Evolutionary conservation across 2,329 filamentous ascomycete genomes (phyloP).

Genomic region (Cordyceps javanica): DNA sequence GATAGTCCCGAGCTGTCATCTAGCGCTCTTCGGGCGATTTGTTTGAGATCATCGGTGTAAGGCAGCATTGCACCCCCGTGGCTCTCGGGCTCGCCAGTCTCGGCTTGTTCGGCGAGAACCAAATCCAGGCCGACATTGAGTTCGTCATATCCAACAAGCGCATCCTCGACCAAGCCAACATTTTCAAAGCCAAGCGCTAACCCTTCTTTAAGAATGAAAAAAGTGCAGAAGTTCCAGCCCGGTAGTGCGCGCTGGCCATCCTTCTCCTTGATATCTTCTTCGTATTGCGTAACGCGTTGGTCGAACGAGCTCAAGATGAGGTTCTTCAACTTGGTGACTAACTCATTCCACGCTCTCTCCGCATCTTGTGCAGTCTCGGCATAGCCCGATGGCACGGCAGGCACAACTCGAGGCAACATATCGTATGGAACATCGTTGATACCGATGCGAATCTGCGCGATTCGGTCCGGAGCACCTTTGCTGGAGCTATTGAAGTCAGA

Average conservation of each 20-base stretch:
- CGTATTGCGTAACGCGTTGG: conserved; percentile 83
- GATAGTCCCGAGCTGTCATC: conserved; percentile 27
- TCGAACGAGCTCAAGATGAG: conserved; percentile 88
- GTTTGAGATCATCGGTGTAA: conserved; percentile 68
- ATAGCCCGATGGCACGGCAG: conserved; percentile 57
- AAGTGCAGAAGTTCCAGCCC: conserved; percentile 99
- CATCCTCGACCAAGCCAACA: conserved; percentile 92
- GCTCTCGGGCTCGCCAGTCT: conserved; percentile 51
- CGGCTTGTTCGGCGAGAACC: conserved; percentile 67
- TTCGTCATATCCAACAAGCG: conserved; percentile 90
- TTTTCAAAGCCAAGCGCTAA: conserved; percentile 91
- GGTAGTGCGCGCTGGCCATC: conserved; percentile 80
- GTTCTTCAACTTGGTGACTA: conserved; percentile 80
- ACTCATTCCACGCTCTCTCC: conserved; percentile 74
- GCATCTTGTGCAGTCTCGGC: conserved; percentile 70
- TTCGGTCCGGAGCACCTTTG: conserved; percentile 67
- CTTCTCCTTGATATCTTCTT: conserved; percentile 93
- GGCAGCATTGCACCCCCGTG: conserved; percentile 67
- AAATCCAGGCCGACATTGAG: conserved; percentile 80
- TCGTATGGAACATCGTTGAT: conserved; percentile 64
- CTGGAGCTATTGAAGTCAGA: conserved; percentile 76
- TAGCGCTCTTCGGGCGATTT: conserved; percentile 47
- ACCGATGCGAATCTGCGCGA: conserved; percentile 78
- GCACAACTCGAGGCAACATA: conserved; percentile 54
- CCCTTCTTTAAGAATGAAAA: conserved; percentile 96